phyloP scores from a whole-genome alignment of 768 basidiomycete genomes.

The Boletus rubescentipes region DNA sequence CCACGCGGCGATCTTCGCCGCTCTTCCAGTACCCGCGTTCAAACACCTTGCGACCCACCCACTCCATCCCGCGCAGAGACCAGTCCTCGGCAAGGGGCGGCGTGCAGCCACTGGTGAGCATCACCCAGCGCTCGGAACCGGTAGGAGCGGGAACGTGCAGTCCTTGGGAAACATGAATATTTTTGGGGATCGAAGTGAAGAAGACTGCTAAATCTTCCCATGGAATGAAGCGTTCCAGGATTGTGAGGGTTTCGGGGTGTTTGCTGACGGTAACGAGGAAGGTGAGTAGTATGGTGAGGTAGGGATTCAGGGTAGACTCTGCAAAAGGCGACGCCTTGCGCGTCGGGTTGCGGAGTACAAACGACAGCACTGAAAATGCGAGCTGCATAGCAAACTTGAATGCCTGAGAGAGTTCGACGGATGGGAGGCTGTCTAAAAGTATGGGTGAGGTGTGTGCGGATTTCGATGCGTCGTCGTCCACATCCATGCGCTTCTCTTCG shows the following conservation, averaged over 20 bases:
- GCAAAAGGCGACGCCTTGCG: slow-evolving; percentile 60
- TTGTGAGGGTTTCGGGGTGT: slow-evolving; percentile 54
- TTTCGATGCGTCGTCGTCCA: slow-evolving; percentile 49
- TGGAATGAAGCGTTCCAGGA: slow-evolving; percentile 77
- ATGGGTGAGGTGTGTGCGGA: slow-evolving; percentile 26
- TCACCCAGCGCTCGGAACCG: slow-evolving; percentile 54
- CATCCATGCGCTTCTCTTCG: slow-evolving; percentile 62
- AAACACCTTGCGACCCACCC: slow-evolving; percentile 88
- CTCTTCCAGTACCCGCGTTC: slow-evolving; percentile 94
- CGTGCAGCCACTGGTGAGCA: slow-evolving; percentile 67
- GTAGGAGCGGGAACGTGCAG: slow-evolving; percentile 31
- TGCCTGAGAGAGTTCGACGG: slow-evolving; percentile 54
- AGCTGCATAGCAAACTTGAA: slow-evolving; percentile 79
- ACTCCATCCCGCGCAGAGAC: slow-evolving; percentile 94
- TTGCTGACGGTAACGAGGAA: slow-evolving; percentile 81
- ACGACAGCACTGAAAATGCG: slow-evolving; percentile 72
- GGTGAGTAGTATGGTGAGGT: slow-evolving; percentile 82
- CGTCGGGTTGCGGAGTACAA: slow-evolving; percentile 62
- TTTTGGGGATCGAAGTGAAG: slow-evolving; percentile 59
- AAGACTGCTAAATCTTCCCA: slow-evolving; percentile 75
- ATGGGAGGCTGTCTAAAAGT: slow-evolving; percentile 34
- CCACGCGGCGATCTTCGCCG: slow-evolving; percentile 61
- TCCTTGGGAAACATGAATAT: slow-evolving; percentile 48
- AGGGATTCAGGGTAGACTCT: slow-evolving; percentile 70
- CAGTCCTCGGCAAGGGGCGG: slow-evolving; percentile 90